A percentile compares a stretch with the other conserved stretches of the same genome.
Conservation (phyloP, 2,329 filamentous ascomycete genomes). For the Dactylellina parvicollis region DNA sequence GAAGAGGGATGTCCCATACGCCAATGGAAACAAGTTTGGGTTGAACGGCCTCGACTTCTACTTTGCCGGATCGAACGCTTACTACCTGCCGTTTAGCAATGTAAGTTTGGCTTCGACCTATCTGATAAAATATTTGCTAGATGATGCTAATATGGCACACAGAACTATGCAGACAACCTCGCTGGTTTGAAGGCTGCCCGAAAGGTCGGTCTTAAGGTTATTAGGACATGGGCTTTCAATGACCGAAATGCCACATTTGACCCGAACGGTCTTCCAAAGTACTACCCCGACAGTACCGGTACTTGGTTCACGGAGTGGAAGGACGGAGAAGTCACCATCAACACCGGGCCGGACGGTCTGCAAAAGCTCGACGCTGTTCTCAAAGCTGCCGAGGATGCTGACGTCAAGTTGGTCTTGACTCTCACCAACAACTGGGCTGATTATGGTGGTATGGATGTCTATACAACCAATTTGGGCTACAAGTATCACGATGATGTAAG, state of each 20-base stretch:
- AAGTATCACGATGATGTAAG: constrained; percentile 66
- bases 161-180: constrained; percentile 66
- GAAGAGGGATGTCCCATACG: constrained; percentile 61
- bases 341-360: constrained; percentile 60
- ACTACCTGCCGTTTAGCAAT: constrained; percentile 68
- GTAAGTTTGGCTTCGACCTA: constrained; percentile 59
- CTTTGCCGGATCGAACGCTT: constrained; percentile 69
- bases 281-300: constrained; percentile 66
- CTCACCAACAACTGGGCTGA: constrained; percentile 69
- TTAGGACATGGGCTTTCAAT: constrained; percentile 70
- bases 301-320: constrained; percentile 65
- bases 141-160: too few relatives aligned
- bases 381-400: constrained; percentile 64
- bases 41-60: constrained; percentile 68
- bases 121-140: background rate
- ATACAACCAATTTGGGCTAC: constrained; percentile 68
- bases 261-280: constrained; percentile 65
- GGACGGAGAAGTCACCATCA: constrained; percentile 65
- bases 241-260: constrained; percentile 67
- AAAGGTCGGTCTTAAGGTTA: constrained; percentile 66
- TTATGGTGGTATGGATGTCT: constrained; percentile 71
- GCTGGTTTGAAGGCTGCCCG: constrained; percentile 64
- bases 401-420: constrained; percentile 67
- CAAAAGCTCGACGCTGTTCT: constrained; percentile 67
- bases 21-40: constrained; percentile 66